A percentile compares a stretch with the other conserved stretches of the same genome.
phyloP scores from a whole-genome alignment of 2,329 filamentous ascomycete genomes.

The Penicillium sp. region DNA sequence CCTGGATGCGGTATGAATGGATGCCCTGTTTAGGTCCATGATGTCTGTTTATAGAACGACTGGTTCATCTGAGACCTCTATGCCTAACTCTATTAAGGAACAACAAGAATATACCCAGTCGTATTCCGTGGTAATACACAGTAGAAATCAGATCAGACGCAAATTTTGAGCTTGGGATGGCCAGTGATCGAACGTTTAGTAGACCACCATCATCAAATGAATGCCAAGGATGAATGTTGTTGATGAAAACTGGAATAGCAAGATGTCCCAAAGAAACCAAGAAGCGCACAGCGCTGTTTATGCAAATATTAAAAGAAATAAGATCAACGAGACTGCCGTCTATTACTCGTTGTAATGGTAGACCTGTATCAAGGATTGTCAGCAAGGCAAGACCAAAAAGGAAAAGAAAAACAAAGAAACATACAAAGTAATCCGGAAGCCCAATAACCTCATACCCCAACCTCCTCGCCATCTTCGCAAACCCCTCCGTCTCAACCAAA shows the following conservation, averaged over 20 bases:
- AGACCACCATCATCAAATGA: neutral
- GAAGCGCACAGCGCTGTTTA: slow-evolving; percentile 3
- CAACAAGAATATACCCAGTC: slow-evolving; percentile 1
- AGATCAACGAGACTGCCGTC: neutral
- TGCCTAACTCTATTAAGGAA: neutral
- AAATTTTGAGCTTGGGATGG: neutral
- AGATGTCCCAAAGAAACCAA: neutral
- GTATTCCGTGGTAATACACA: slow-evolving; percentile 8
- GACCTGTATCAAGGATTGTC: slow-evolving; percentile 54
- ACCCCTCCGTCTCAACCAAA: slow-evolving; percentile 95
- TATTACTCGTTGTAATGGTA: slow-evolving; percentile 84
- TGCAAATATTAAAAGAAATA: neutral
- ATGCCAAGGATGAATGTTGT: neutral
- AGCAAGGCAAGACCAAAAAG: neutral
- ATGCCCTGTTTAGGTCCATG: too few relatives aligned
- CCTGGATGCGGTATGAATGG: too few relatives aligned
- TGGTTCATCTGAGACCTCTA: neutral
- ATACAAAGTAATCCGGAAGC: slow-evolving; percentile 94
- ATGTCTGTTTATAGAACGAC: neutral
- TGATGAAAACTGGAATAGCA: neutral
- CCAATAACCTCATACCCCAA: slow-evolving; percentile 81
- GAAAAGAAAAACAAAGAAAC: slow-evolving; percentile 29
- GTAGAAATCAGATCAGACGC: slow-evolving; percentile 3
- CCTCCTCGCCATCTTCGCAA: slow-evolving; percentile 91
- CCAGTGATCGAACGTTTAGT: neutral